Evolutionary conservation across 768 basidiomycete genomes (phyloP), one percentile per base, ranked within the genome.

Genomic region (Phaeotremella skinneri): DNA sequence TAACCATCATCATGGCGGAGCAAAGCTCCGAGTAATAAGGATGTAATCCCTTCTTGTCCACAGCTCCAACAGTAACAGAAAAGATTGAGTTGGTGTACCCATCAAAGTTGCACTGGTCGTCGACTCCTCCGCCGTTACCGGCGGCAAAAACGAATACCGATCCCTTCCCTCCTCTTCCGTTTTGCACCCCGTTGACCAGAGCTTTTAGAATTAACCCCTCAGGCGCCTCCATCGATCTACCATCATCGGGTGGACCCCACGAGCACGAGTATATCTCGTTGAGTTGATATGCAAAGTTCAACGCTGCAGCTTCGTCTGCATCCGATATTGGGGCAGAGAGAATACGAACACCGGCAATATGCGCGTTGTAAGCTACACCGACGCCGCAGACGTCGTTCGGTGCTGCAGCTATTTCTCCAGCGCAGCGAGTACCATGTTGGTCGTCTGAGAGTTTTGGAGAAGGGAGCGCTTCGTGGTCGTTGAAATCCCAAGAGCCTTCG

Each of bases 81-180:
- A 90, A 97, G 58, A 98, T 93, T 69, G 88, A 90, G 74, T 99
- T 99, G 13, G 96, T 99, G 76, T 99, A 99, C 5, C 96, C 96
- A 67, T 98, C 94, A 72, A 99, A 98, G 76, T 99, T 99, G 81
- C 96, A 99, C 76, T 98, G 94, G 72, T 99, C 96, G 17, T 88
- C 90, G 55, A 83, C 82, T 6, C 83, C 83, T 29, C 91, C 96
- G 6, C 96, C 96, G 73, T 99, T 99, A 0, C 96, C 96, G 54
- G 90, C 92, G 3, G 96, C 96, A 71, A 98, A 99, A 26, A 99
- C 96, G 65, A 89, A 98, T 61, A 99, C 82, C 30, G 89, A 91
- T 0, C 96, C 96, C 71, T 89, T 91, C 23, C 92, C 91, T 26
- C 79, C 82, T 45, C 96, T 85, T 1, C 96, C 96, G 31, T 89